Evolutionary conservation across 2,329 filamentous ascomycete genomes (phyloP).

Genomic region (Aspergillus viridinutans): DNA sequence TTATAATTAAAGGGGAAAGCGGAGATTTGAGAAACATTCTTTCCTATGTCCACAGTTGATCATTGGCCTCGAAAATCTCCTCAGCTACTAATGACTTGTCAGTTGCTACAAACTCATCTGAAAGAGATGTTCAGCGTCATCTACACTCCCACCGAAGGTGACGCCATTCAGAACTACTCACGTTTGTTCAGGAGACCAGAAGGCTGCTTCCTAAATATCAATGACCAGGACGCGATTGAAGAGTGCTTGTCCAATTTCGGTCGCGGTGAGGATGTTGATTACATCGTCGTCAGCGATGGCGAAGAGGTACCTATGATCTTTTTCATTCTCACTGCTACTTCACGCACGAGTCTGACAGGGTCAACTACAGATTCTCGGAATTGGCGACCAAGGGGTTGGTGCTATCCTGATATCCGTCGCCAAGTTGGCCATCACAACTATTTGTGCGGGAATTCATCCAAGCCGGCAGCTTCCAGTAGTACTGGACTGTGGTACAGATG

Average conservation of each 20-base stretch:
- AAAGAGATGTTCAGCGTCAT: slow-evolving; percentile 89
- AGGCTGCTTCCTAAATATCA: slow-evolving; percentile 75
- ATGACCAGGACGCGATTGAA: slow-evolving; percentile 62
- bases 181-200: slow-evolving; percentile 71
- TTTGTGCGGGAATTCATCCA: slow-evolving; percentile 83
- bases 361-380: slow-evolving; percentile 68
- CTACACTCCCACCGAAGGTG: slow-evolving; percentile 85
- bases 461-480: slow-evolving; percentile 74
- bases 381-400: slow-evolving; percentile 83
- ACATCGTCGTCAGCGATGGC: slow-evolving; percentile 79
- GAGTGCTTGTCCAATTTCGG: slow-evolving; percentile 66
- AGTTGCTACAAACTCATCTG: slow-evolving; percentile 72
- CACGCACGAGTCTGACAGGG: neutral
- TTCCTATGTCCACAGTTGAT: neutral
- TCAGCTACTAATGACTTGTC: neutral
- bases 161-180: slow-evolving; percentile 82
- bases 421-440: slow-evolving; percentile 75
- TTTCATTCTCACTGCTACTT: slow-evolving; percentile 10
- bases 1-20: neutral
- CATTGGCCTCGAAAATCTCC: neutral
- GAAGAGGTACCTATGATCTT: slow-evolving; percentile 38
- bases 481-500: slow-evolving; percentile 78
- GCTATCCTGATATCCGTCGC: slow-evolving; percentile 80
- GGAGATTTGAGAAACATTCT: neutral
- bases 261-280: slow-evolving; percentile 69